These are phyloP conservation scores for Periconia digitata DNA, from an alignment of 2,329 filamentous ascomycete genomes.

Conservation along the genomic window DNA sequence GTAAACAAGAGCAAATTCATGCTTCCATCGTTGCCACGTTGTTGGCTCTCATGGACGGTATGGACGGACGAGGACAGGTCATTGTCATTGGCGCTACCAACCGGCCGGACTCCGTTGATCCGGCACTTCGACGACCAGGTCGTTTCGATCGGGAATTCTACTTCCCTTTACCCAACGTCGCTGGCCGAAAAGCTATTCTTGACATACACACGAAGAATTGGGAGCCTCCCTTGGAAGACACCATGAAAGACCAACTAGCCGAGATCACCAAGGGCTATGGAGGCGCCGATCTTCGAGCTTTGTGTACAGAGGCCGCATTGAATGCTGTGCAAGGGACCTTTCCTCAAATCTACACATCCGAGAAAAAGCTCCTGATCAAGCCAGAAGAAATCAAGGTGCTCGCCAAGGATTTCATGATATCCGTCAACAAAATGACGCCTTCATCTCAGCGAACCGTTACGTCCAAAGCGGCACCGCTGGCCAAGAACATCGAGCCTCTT, in stretches of 20 bases:
- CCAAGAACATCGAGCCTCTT: slow-evolving; percentile 77
- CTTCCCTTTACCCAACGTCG: slow-evolving; percentile 84
- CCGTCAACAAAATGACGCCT: slow-evolving; percentile 92
- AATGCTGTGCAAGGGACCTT: slow-evolving; percentile 96
- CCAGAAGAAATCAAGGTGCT: slow-evolving; percentile 80
- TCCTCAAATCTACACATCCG: slow-evolving; percentile 91
- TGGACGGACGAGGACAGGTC: slow-evolving; percentile 69
- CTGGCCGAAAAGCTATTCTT: slow-evolving; percentile 80
- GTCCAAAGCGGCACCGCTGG: slow-evolving; percentile 79
- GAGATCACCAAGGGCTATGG: slow-evolving; percentile 94
- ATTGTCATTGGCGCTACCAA: slow-evolving; percentile 99
- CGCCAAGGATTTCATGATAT: slow-evolving; percentile 95
- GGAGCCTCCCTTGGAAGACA: slow-evolving; percentile 72
- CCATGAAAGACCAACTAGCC: slow-evolving; percentile 81
- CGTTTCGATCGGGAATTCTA: slow-evolving; percentile 98
- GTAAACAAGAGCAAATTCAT: slow-evolving; percentile 98
- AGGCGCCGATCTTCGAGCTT: slow-evolving; percentile 87
- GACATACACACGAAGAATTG: slow-evolving; percentile 95
- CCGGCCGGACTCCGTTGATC: slow-evolving; percentile 92
- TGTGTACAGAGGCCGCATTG: slow-evolving; percentile 93
- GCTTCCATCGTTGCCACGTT: slow-evolving; percentile 74
- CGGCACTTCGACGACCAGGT: slow-evolving; percentile 88
- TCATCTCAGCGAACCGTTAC: slow-evolving; percentile 90
- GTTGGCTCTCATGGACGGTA: slow-evolving; percentile 53
- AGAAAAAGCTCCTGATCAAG: slow-evolving; percentile 87